Percentiles rank a stretch among this genome's conserved stretches.
These are phyloP conservation scores for Ophiostoma ulmi DNA, from an alignment of 2,329 filamentous ascomycete species.

Conservation along the genomic window DNA sequence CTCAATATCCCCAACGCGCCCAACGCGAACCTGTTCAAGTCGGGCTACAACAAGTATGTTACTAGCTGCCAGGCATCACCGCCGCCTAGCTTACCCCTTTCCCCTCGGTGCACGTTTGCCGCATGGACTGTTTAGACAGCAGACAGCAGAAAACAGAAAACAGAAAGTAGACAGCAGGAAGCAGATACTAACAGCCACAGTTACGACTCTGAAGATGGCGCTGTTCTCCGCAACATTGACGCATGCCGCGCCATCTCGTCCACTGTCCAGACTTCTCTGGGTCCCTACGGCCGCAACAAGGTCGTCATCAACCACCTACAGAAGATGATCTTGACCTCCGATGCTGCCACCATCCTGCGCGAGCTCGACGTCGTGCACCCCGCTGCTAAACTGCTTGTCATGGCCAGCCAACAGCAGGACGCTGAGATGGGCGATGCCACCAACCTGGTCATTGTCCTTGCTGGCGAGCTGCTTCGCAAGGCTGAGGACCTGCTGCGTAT, in stretches of 20 bases:
- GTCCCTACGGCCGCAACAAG: slow-evolving; percentile 97
- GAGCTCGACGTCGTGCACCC: slow-evolving; percentile 98
- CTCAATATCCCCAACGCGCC: slow-evolving; percentile 92
- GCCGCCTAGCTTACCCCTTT: slow-evolving; percentile 28
- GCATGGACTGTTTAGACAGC: not conserved
- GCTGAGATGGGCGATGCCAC: slow-evolving; percentile 98
- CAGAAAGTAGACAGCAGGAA: not conserved
- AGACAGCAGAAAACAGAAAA: not conserved
- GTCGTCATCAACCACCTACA: slow-evolving; percentile 99
- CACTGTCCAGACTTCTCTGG: slow-evolving; percentile 94
- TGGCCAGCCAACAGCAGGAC: slow-evolving; percentile 98
- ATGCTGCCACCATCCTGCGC: slow-evolving; percentile 92
- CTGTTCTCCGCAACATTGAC: slow-evolving; percentile 96
- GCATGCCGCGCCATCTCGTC: slow-evolving; percentile 93
- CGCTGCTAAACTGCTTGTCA: slow-evolving; percentile 93
- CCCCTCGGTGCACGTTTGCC: slow-evolving; percentile 11
- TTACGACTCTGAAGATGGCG: slow-evolving; percentile 98
- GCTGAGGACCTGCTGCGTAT: slow-evolving; percentile 93
- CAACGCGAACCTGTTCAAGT: slow-evolving; percentile 90
- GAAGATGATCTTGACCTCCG: slow-evolving; percentile 98
- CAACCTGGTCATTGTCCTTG: slow-evolving; percentile 92
- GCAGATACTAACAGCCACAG: slow-evolving; percentile 46
- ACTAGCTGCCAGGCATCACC: slow-evolving; percentile 1
- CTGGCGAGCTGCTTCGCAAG: slow-evolving; percentile 92
- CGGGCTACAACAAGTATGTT: slow-evolving; percentile 86